These are phyloP conservation scores for Paramarasmius palmivorus DNA, from an alignment of 1,284 basidiomycete species.

Conservation along the genomic window DNA sequence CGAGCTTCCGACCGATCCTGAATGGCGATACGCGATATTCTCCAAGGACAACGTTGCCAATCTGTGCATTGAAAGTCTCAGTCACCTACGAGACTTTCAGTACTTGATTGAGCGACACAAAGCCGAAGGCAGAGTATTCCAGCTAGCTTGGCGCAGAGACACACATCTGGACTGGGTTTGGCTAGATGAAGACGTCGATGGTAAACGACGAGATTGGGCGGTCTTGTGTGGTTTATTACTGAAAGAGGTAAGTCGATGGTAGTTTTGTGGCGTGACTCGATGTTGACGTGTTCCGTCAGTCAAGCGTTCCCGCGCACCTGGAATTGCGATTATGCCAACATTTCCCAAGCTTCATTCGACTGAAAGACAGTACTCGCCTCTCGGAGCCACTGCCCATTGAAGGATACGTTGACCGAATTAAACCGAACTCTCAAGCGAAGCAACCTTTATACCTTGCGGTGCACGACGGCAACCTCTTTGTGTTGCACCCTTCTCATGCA, in stretches of 20 bases:
- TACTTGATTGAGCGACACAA: slow-evolving; percentile 56
- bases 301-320: slow-evolving; percentile 47
- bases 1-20: slow-evolving; percentile 56
- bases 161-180: slow-evolving; percentile 82
- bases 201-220: slow-evolving; percentile 64
- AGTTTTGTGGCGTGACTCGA: background rate
- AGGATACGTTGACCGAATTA: slow-evolving; percentile 77
- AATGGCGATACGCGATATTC: slow-evolving; percentile 44
- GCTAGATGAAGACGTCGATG: slow-evolving; percentile 65
- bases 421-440: slow-evolving; percentile 57
- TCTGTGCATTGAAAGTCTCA: slow-evolving; percentile 56
- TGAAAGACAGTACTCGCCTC: slow-evolving; percentile 55
- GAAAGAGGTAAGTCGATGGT: slow-evolving; percentile 49
- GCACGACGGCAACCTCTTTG: slow-evolving; percentile 76
- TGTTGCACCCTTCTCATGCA: slow-evolving; percentile 51
- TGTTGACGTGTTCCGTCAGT: slow-evolving; percentile 1
- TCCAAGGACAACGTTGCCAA: slow-evolving; percentile 59
- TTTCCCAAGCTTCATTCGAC: slow-evolving; percentile 51
- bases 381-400: slow-evolving; percentile 77
- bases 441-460: slow-evolving; percentile 70
- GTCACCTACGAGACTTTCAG: slow-evolving; percentile 60
- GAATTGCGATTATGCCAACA: slow-evolving; percentile 77
- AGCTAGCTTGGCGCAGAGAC: slow-evolving; percentile 76
- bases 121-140: slow-evolving; percentile 56
- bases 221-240: slow-evolving; percentile 75